Conservation (phyloP, 2,329 filamentous ascomycete genomes). For the Colletotrichum graminicola region DNA sequence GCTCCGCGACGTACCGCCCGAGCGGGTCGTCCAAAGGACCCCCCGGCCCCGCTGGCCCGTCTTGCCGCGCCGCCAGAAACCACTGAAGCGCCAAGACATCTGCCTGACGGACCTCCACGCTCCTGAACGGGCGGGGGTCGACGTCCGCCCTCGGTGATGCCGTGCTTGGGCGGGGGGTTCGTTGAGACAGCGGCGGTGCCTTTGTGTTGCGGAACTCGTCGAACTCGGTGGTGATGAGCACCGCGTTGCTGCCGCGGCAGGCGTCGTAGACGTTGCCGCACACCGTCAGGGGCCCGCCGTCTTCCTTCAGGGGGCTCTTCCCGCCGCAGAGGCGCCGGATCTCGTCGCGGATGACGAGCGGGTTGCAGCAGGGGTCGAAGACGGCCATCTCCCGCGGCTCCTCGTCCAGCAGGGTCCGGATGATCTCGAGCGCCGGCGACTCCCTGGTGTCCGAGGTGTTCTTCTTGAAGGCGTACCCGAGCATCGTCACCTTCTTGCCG, state of each 20-base stretch:
- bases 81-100: slow-evolving; percentile 63
- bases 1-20: slow-evolving; percentile 58
- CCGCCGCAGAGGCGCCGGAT: slow-evolving; percentile 58
- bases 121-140: too few species aligned
- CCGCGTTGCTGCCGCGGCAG: slow-evolving; percentile 61
- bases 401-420: slow-evolving; percentile 74
- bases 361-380: slow-evolving; percentile 74
- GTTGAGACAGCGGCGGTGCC: neutral
- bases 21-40: slow-evolving; percentile 56
- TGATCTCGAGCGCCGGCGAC: slow-evolving; percentile 75
- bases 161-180: slow-evolving; percentile 46
- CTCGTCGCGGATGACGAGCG: slow-evolving; percentile 62
- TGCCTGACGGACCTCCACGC: slow-evolving; percentile 53
- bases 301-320: slow-evolving; percentile 46
- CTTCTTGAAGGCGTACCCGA: slow-evolving; percentile 85
- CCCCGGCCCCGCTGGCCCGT: slow-evolving; percentile 42
- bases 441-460: slow-evolving; percentile 82
- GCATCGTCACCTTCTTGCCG: slow-evolving; percentile 77
- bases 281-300: slow-evolving; percentile 60
- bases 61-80: slow-evolving; percentile 52
- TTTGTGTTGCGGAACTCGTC: slow-evolving; percentile 64
- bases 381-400: slow-evolving; percentile 73
- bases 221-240: slow-evolving; percentile 68
- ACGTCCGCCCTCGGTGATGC: slow-evolving; percentile 49
- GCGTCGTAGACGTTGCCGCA: slow-evolving; percentile 63